Evolutionary conservation across 495 filamentous ascomycete species (phyloP), one percentile per base, ranked within the genome.

Genomic region (Amphirosellinia nigrospora): DNA sequence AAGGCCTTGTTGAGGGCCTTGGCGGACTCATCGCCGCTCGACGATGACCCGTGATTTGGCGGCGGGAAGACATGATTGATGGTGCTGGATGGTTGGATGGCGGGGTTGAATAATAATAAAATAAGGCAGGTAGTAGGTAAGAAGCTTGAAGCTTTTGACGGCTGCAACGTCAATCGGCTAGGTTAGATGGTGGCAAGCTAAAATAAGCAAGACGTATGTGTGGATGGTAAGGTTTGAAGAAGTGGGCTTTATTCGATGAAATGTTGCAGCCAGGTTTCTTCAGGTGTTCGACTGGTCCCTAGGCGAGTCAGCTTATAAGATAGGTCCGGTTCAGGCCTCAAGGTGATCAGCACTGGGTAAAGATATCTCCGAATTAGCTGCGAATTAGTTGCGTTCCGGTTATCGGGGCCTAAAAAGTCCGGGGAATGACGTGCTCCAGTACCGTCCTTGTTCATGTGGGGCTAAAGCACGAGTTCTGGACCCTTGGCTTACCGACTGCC

Each of bases 1-100:
- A 96, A 86, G 45, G 86, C 86, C 83, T 96, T 96, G 77, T 90
- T 89, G 72, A 83, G 61, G 55, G 80, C 72, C 59, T 77, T 76
- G 28, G 69, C 68, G 68, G 73, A 74, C 13, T 71, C 62, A 23
- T 64, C 71, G 56, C 73, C 74, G 71, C 72, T 73, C 59, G 41
- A 68, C 55, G 64, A 68, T 2, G 63, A 68, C 70, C 72, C 73
- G 73, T 73, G 59, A 71, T 72, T 58, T 53, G 60, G 53, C 69
- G 67, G 72, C 71, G 78, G 39, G 66, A 53, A 39, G 83, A 76
- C 82, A 86, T 85, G 71, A 70, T 72, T 58, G 32, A 32, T 58
- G 55, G 32, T 36, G 34, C 3, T 36, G 34, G 30, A 56, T 56
- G 53, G 32, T 36, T 30, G 55, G 32, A 58, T 58, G 55, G 55